Evolutionary conservation across 257 asterid species (phyloP), one percentile per base, ranked within the genome.

Genomic region (Cruciata laevipes): DNA sequence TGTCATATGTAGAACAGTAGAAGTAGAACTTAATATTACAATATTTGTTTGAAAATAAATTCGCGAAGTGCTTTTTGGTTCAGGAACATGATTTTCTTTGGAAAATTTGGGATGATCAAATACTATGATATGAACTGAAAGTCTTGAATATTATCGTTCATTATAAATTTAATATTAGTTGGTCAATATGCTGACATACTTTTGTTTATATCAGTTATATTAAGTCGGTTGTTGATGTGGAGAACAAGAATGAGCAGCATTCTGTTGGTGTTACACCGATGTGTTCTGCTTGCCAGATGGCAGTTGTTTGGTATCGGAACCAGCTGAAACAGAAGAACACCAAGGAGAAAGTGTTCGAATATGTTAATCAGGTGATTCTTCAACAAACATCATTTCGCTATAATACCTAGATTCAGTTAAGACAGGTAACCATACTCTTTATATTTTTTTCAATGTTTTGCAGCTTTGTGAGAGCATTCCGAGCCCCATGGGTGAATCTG

Each of bases 401-500:
- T n/a, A n/a, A n/a, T n/a, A n/a, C n/a, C n/a, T n/a, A n/a, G n/a
- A n/a, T 9, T 6, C 58, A 42, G 44, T 31, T n/a, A 32, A 67
- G 33, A 18, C 14, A 60, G 21, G 38, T 65, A 24, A 30, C 25
- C 56, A 49, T 33, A 58, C 44, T 35, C 53, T 8, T 35, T 0
- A 14, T 72, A 58, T 67, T 67, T 44, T n/a, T 62, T 47, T 16
- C 55, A 47, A 18, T 74, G 69, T 79, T 67, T 52, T 37, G 3
- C 79, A 93, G 99, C 95, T 90, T 20, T 93, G 99, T 66, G 92
- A 88, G 66, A 84, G 84, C 77, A 72, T 92, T 64, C 98, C 98
- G 27, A 92, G 93, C 73, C 96, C 98, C n/a, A 90, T 77, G 65
- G 98, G 96, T 69, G 88, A 86, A 76, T 86, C 97, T 27, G 20